A percentile compares a stretch with the other conserved stretches of the same genome.
phyloP scores from a whole-genome alignment of 2,329 filamentous ascomycete species.

The Trichoderma lentiforme region DNA sequence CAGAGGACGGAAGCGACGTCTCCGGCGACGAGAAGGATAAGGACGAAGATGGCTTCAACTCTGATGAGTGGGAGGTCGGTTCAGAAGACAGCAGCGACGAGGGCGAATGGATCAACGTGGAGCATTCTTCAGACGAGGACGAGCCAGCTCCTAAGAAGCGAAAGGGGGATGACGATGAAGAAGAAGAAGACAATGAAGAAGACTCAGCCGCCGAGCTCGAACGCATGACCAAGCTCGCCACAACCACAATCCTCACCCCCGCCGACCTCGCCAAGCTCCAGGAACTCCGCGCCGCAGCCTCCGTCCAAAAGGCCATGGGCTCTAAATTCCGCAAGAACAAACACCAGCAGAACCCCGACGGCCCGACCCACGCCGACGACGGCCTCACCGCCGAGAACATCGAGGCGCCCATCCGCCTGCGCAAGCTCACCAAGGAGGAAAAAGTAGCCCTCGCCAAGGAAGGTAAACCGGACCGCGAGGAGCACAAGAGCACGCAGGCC shows the following conservation, averaged over 20 bases:
- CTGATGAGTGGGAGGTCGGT: slow-evolving; percentile 59
- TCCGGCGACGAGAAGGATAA: slow-evolving; percentile 53
- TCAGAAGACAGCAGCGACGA: slow-evolving; percentile 65
- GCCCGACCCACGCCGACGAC: slow-evolving; percentile 73
- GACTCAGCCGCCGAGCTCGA: slow-evolving; percentile 45
- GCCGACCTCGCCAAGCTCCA: slow-evolving; percentile 93
- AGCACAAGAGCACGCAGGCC: slow-evolving; percentile 84
- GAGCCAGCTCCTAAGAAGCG: slow-evolving; percentile 56
- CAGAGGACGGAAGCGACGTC: slow-evolving; percentile 59
- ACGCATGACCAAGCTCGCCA: slow-evolving; percentile 73
- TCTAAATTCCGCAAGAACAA: slow-evolving; percentile 36
- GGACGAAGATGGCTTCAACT: slow-evolving; percentile 54
- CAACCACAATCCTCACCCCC: slow-evolving; percentile 88
- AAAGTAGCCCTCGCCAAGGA: slow-evolving; percentile 78
- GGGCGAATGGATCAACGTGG: slow-evolving; percentile 91
- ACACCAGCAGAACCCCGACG: slow-evolving; percentile 44
- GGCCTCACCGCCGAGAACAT: slow-evolving; percentile 88
- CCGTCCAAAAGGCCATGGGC: slow-evolving; percentile 62
- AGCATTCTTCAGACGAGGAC: slow-evolving; percentile 72
- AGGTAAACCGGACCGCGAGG: slow-evolving; percentile 70
- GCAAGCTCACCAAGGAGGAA: slow-evolving; percentile 87
- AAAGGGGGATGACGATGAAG: slow-evolving; percentile 30
- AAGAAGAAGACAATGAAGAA: slow-evolving; percentile 35
- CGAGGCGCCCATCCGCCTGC: slow-evolving; percentile 76
- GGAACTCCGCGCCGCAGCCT: slow-evolving; percentile 74